A percentile compares a stretch with the other conserved stretches of the same genome.
phyloP scores from a whole-genome alignment of 257 asterid genomes.

The Gynochthodes officinalis region DNA sequence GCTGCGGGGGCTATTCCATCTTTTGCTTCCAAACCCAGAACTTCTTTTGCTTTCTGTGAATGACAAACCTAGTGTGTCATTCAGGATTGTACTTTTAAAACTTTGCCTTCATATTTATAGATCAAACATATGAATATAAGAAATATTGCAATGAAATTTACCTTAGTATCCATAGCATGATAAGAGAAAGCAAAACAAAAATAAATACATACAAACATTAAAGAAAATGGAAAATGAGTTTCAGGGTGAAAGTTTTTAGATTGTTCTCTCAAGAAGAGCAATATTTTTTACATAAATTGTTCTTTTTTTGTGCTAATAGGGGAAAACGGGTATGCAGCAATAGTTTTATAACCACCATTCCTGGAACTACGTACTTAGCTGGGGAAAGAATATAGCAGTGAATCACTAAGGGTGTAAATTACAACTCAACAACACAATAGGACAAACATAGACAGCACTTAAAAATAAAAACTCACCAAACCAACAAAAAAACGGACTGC shows the following conservation, averaged over 20 bases:
- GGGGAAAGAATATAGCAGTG: neutral
- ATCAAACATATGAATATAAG: neutral
- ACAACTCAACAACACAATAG: too few relatives aligned
- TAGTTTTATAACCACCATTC: neutral
- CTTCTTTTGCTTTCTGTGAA: neutral
- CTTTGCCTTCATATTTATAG: neutral
- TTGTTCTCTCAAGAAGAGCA: neutral
- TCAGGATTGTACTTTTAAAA: too few relatives aligned
- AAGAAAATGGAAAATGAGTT: neutral
- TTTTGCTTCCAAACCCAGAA: neutral
- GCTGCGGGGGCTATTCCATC: neutral
- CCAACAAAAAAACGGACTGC: slow-evolving; percentile 99
- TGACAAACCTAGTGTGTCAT: neutral
- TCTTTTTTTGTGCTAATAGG: too few relatives aligned
- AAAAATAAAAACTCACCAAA: slow-evolving; percentile 64
- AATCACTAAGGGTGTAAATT: neutral
- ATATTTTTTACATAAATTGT: neutral
- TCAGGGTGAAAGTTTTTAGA: neutral
- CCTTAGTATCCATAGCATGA: neutral
- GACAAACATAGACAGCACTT: neutral
- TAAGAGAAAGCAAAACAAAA: too few relatives aligned
- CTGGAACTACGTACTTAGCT: neutral
- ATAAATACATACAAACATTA: too few relatives aligned
- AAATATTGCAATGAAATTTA: neutral
- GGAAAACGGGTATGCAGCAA: neutral